Conservation (phyloP, 78 protist genomes). For the Mastigamoeba balamuthi region DNA sequence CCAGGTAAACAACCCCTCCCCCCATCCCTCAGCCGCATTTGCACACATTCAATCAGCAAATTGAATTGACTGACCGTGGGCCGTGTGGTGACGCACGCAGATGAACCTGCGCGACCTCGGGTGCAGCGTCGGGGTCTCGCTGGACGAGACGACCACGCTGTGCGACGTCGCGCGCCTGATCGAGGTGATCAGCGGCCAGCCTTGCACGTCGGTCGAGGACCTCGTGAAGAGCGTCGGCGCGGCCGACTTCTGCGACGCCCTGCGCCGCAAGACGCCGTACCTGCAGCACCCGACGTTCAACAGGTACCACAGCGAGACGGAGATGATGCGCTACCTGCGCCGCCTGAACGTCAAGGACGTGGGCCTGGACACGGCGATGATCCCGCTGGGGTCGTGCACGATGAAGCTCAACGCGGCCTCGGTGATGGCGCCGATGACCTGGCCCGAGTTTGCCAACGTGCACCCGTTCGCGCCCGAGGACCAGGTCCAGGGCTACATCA, state of each 20-base stretch:
- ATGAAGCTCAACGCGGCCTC: conserved; percentile 95
- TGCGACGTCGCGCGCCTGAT: conserved; percentile 30
- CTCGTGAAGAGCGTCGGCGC: too few relatives aligned
- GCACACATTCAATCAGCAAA: too few relatives aligned
- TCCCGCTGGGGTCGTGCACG: conserved; percentile 90
- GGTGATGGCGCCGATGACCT: conserved; percentile 89
- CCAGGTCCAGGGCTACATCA: conserved; percentile 63
- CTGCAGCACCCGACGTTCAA: conserved; percentile 80
- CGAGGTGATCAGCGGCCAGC: conserved; percentile 3
- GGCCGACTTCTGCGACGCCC: conserved; percentile 7
- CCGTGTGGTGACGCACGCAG: too few relatives aligned
- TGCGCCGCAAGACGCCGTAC: conserved; percentile 22
- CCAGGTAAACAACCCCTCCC: too few relatives aligned
- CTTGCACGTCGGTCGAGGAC: neutral
- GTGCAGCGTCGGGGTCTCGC: conserved; percentile 43
- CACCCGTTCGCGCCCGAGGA: conserved; percentile 92
- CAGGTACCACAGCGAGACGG: conserved; percentile 79
- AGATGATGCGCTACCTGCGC: conserved; percentile 82
- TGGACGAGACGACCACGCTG: conserved; percentile 68
- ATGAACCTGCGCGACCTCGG: conserved; percentile 66
- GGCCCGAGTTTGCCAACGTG: conserved; percentile 78
- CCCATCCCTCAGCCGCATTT: too few relatives aligned
- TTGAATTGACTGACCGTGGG: too few relatives aligned
- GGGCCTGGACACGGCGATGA: conserved; percentile 73
- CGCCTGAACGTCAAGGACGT: conserved; percentile 76